These are phyloP conservation scores for Manihot esculenta DNA, from an alignment of 441 rosid species.

Conservation along the genomic window DNA sequence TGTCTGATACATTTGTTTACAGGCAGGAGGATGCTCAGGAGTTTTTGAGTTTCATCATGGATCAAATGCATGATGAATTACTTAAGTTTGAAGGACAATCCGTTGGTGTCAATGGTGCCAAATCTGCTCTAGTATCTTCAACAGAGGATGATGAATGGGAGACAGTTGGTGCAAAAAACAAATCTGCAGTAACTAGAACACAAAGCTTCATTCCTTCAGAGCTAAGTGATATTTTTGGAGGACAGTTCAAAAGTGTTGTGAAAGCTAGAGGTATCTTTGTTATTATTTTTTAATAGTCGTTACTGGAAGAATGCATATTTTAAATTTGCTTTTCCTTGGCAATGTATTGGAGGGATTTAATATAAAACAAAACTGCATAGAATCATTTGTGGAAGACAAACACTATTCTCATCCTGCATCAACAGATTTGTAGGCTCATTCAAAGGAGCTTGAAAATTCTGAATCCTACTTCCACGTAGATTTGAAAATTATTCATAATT, in stretches of 20 bases:
- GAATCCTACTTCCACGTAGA: not conserved
- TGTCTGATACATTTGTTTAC: constrained; percentile 28
- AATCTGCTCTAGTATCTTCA: constrained; percentile 54
- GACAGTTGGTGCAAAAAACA: constrained; percentile 95
- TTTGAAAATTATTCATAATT: not conserved
- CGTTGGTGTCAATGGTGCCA: constrained; percentile 32
- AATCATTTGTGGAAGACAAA: not conserved
- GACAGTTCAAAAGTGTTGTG: constrained; percentile 78
- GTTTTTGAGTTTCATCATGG: constrained; percentile 87
- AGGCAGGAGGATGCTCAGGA: constrained; percentile 99
- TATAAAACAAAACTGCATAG: not conserved
- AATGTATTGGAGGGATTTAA: too few relatives aligned
- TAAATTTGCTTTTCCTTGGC: not conserved
- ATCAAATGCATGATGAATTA: constrained; percentile 87
- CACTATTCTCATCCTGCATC: not conserved
- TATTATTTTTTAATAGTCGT: not conserved
- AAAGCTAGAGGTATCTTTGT: constrained; percentile 66
- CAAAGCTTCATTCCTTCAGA: constrained; percentile 77
- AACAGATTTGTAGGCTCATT: too few relatives aligned
- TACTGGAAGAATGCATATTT: not conserved
- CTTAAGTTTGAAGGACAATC: constrained; percentile 66
- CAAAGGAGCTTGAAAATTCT: not conserved
- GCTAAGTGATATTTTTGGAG: constrained; percentile 88
- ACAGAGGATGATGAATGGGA: constrained; percentile 96
- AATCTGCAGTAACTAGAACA: constrained; percentile 88